Conservation (phyloP, 371 early-diverging fungal genomes). For the Umbelopsis sp. region DNA sequence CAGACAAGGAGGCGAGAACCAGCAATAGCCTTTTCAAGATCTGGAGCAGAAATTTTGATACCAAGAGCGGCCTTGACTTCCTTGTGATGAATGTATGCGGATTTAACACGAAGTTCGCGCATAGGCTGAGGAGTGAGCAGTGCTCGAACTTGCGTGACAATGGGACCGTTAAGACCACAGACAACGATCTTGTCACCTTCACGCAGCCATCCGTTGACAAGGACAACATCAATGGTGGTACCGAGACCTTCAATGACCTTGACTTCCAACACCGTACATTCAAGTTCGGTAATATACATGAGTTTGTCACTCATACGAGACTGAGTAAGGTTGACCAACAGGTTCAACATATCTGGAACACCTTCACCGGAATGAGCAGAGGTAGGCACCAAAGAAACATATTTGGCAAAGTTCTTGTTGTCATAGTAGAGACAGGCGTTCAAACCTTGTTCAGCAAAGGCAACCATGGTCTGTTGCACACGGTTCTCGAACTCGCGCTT, state of each 20-base stretch:
- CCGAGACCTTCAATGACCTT: slow-evolving; percentile 99
- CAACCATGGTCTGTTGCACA: slow-evolving; percentile 79
- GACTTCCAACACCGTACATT: slow-evolving; percentile 99
- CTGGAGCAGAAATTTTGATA: slow-evolving; percentile 97
- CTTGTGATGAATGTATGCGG: slow-evolving; percentile 97
- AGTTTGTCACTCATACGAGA: slow-evolving; percentile 94
- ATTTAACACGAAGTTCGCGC: slow-evolving; percentile 98
- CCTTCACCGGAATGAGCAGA: slow-evolving; percentile 99
- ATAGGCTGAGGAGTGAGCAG: slow-evolving; percentile 99
- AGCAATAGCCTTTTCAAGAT: slow-evolving; percentile 98
- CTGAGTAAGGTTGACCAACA: slow-evolving; percentile 95
- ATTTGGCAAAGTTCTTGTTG: slow-evolving; percentile 94
- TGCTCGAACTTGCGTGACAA: slow-evolving; percentile 94
- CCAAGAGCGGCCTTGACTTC: slow-evolving; percentile 98
- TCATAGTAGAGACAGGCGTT: slow-evolving; percentile 96
- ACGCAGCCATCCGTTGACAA: slow-evolving; percentile 96
- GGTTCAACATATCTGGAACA: slow-evolving; percentile 96
- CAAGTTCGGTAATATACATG: slow-evolving; percentile 95
- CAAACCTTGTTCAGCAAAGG: slow-evolving; percentile 98
- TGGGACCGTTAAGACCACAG: slow-evolving; percentile 98
- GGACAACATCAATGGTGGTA: slow-evolving; percentile 98
- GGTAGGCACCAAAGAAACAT: slow-evolving; percentile 99
- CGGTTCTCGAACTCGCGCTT: slow-evolving; percentile 91
- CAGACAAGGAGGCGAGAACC: slow-evolving; percentile 96
- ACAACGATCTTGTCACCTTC: slow-evolving; percentile 99